Percentiles rank a stretch among this genome's conserved stretches.
These are phyloP conservation scores for Malassezia slooffiae DNA, from an alignment of 1,284 basidiomycete genomes.

Conservation along the genomic window DNA sequence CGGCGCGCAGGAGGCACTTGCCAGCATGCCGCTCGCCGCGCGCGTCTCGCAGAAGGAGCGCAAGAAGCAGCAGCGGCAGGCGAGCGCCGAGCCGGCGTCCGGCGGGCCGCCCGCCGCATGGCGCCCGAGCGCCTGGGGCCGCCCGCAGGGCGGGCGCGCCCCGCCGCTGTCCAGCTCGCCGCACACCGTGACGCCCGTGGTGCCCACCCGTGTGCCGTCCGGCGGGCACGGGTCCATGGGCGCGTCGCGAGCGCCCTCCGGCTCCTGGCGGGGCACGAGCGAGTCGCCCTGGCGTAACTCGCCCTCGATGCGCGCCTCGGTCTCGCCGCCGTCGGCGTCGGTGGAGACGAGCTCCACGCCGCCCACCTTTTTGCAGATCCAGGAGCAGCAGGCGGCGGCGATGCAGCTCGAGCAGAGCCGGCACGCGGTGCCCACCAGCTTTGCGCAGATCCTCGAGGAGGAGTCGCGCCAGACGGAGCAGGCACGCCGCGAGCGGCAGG, in stretches of 20 bases:
- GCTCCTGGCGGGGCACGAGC: no score
- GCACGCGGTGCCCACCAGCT: constrained; percentile 20
- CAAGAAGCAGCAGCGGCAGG: constrained; percentile 28
- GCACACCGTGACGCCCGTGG: no score
- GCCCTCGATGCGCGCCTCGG: background rate
- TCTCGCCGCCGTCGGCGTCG: no score
- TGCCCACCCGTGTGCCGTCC: no score
- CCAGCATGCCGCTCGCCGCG: constrained; percentile 19
- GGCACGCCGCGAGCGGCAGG: constrained; percentile 23
- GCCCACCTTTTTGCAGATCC: constrained; percentile 34
- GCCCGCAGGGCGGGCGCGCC: no score
- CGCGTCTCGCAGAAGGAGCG: constrained; percentile 38
- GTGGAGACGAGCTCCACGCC: constrained; percentile 10
- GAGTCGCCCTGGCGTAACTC: constrained; percentile 1
- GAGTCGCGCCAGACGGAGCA: constrained; percentile 28
- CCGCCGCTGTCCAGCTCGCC: no score
- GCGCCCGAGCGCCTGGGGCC: constrained; percentile 3
- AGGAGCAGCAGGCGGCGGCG: constrained; percentile 32
- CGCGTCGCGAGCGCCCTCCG: no score
- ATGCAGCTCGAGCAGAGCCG: constrained; percentile 19
- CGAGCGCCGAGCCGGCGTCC: constrained; percentile 14
- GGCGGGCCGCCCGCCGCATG: constrained; percentile 6
- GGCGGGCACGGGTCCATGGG: no score
- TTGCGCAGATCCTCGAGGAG: constrained; percentile 37
- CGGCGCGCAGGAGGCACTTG: constrained; percentile 6